phyloP scores from a whole-genome alignment of 2,329 filamentous ascomycete species.

The Teratosphaeria epicoccoides region DNA sequence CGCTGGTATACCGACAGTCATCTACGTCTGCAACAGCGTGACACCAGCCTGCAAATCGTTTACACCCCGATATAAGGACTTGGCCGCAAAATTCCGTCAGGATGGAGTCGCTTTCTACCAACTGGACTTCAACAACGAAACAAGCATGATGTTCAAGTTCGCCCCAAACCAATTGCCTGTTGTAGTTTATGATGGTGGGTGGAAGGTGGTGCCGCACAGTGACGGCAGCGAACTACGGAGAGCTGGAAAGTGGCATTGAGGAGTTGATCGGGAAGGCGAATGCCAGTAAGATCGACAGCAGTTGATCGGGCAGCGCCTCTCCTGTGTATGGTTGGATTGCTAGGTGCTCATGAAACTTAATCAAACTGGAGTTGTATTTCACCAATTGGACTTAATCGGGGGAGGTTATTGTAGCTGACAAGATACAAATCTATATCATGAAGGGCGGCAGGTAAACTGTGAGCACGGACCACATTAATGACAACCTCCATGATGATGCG shows the following conservation, averaged over 20 bases:
- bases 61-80: constrained; percentile 8
- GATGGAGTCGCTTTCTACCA: constrained; percentile 9
- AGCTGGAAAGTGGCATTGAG: not conserved
- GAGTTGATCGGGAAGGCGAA: not conserved
- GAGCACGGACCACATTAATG: no score
- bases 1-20: constrained; percentile 18
- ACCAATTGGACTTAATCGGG: no score
- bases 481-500: no score
- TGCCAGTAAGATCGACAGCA: no score
- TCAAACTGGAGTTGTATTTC: no score
- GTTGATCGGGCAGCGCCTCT: no score
- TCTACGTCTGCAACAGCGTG: constrained; percentile 36
- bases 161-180: constrained; percentile 14
- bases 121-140: constrained; percentile 11
- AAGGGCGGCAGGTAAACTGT: no score
- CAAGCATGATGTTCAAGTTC: constrained; percentile 14
- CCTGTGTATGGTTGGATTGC: no score
- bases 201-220: constrained; percentile 11
- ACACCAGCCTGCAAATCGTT: constrained; percentile 12
- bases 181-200: constrained; percentile 10
- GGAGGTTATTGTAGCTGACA: no score
- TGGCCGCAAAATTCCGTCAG: constrained; percentile 4
- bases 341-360: no score
- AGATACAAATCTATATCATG: no score
- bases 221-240: constrained; percentile 5